A percentile compares a stretch with the other conserved stretches of the same genome.
Evolutionary conservation across 2,329 filamentous ascomycete genomes (phyloP).

Genomic region (Aspergillus felis): DNA sequence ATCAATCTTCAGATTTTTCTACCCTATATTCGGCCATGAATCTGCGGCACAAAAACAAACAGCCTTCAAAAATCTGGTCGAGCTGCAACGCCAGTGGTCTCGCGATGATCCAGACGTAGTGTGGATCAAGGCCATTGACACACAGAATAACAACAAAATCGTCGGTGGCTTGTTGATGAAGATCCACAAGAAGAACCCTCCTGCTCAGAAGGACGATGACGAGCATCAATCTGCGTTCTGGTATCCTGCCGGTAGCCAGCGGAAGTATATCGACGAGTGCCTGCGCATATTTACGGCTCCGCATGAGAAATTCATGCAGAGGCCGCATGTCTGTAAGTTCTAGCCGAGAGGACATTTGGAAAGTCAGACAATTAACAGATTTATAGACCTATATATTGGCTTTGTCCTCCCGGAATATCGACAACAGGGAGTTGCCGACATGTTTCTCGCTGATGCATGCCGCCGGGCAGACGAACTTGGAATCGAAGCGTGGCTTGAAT

Average conservation of each 20-base stretch:
- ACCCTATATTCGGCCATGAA: constrained; percentile 3
- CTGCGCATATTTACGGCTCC: not conserved
- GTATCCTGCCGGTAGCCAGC: constrained; percentile 3
- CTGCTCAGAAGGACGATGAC: not conserved
- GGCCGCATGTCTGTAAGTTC: not conserved
- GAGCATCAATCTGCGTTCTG: not conserved
- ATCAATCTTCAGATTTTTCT: constrained; percentile 4
- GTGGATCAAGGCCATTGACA: constrained; percentile 1
- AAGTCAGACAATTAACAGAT: no score
- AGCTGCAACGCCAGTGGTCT: constrained; percentile 1
- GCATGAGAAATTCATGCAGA: not conserved
- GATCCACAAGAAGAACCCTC: not conserved
- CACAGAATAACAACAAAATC: not conserved
- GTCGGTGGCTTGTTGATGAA: not conserved
- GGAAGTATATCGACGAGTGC: constrained; percentile 1
- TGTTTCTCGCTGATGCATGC: not conserved
- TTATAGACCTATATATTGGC: not conserved
- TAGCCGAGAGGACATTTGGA: no score
- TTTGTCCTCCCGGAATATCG: constrained; percentile 1
- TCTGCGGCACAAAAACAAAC: not conserved
- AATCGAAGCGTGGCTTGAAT: constrained; percentile 1
- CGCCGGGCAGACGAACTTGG: constrained; percentile 2
- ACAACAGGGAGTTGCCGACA: not conserved
- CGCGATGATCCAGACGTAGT: constrained; percentile 3
- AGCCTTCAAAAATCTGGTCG: not conserved